Evolutionary conservation across 1,284 basidiomycete genomes (phyloP).

Genomic region (Amylostereum chailletii): DNA sequence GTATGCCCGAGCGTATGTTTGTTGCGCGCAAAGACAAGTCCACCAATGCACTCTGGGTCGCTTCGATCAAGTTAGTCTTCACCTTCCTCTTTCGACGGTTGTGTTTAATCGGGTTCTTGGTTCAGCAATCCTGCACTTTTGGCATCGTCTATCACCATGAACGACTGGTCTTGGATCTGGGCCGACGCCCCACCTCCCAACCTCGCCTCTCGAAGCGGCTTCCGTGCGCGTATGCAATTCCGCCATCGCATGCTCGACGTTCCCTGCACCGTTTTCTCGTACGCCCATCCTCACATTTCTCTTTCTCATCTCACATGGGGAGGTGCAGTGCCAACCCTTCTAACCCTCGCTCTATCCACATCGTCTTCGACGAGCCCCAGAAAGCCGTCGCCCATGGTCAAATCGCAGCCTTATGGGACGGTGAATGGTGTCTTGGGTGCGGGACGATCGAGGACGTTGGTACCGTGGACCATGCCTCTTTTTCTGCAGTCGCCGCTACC

Average conservation of each 20-base stretch:
- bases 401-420: slow-evolving; percentile 66
- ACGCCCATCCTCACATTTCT: neutral
- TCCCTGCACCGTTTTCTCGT: slow-evolving; percentile 31
- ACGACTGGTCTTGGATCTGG: slow-evolving; percentile 74
- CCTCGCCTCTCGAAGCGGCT: slow-evolving; percentile 33
- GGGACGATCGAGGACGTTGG: slow-evolving; percentile 45
- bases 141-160: slow-evolving; percentile 34
- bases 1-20: slow-evolving; percentile 59
- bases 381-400: slow-evolving; percentile 77
- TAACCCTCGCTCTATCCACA: slow-evolving; percentile 18
- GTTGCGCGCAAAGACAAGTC: slow-evolving; percentile 66
- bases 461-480: neutral
- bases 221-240: slow-evolving; percentile 53
- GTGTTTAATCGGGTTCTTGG: slow-evolving; percentile 1
- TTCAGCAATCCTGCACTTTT: slow-evolving; percentile 54
- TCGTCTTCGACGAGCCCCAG: slow-evolving; percentile 51
- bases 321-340: neutral
- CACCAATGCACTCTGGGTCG: slow-evolving; percentile 65
- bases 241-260: slow-evolving; percentile 63
- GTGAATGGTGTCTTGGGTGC: slow-evolving; percentile 78
- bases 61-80: slow-evolving; percentile 58
- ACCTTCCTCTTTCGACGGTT: neutral
- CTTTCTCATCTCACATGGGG: neutral
- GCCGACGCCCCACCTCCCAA: slow-evolving; percentile 41
- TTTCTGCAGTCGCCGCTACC: too few species aligned